A percentile compares a stretch with the other conserved stretches of the same genome.
These are phyloP conservation scores for Coix lacrymajobi DNA, from an alignment of 176 grass and related monocot species.

Conservation along the genomic window DNA sequence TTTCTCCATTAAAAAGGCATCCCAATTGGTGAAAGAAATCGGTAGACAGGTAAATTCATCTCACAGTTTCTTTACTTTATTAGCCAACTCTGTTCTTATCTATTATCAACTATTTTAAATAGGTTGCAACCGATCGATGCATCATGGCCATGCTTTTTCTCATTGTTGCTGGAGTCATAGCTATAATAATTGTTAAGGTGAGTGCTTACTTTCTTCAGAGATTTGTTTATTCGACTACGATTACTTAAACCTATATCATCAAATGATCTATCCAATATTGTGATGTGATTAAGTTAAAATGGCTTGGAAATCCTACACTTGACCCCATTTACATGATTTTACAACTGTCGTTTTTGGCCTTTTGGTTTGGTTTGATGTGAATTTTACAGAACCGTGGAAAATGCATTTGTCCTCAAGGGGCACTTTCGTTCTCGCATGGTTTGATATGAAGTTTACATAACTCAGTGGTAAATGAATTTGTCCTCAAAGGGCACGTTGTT, in stretches of 20 bases:
- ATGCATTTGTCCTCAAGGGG: neutral
- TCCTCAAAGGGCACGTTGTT: neutral
- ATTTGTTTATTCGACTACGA: neutral
- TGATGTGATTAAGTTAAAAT: neutral
- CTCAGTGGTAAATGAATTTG: neutral
- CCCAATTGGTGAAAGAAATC: conserved; percentile 91
- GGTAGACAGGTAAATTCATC: conserved; percentile 59
- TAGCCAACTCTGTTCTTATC: neutral
- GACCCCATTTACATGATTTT: neutral
- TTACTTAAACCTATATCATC: neutral
- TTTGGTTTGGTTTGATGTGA: conserved; percentile 13
- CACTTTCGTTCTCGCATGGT: neutral
- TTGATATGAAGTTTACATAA: neutral
- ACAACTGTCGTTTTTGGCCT: neutral
- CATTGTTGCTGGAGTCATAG: conserved; percentile 91
- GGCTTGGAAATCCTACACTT: neutral
- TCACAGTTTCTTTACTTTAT: neutral
- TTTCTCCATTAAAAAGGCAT: conserved; percentile 96
- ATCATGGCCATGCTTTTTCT: conserved; percentile 95
- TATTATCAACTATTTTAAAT: neutral
- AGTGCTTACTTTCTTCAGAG: conserved; percentile 9
- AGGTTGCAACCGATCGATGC: conserved; percentile 91
- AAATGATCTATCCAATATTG: neutral
- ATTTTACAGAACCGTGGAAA: neutral
- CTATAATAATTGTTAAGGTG: conserved; percentile 90